Base-by-base conservation (phyloP, 192 early-diverging fungal genomes). In the Coemansia sp. region DNA sequence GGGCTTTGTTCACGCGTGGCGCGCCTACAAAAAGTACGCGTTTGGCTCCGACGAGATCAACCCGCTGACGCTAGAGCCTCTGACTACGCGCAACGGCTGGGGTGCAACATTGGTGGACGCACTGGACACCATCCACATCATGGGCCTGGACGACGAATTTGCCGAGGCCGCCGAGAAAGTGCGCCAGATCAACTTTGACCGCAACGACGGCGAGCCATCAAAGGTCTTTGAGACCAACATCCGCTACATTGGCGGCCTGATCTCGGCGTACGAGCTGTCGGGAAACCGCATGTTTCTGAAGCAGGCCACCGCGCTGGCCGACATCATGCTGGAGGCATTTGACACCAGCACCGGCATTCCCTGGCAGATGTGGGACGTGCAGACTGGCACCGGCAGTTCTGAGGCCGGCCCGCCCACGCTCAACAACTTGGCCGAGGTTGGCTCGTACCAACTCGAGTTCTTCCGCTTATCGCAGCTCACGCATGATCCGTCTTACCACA, bases 101-200 rank as follows among this genome's bases (percentile, higher is more conserved):
- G 95, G 95, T 5, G 81, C 91, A 29, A 93, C 91, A 15, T 86
- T 94, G 86, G 94, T 94, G 29, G 95, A 98, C 67, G 80, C 90
- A 1, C 68, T 95, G 7, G 93, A 95, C 46, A 98, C 95, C 5
- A 83, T 93, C 29, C 61, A 84, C 15, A 60, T 95, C 41, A 91
- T 95, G 88, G 87, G 83, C 2, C 80, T 91, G 20, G 67, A 73
- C 3, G 81, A 88, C n/a, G 90, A 95, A 56, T 95, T 89, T 63
- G 46, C 82, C 29, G 80, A 88, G 36, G 89, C 86, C 2, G 64
- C 80, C 2, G 72, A 76, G 9, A 93, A 88, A 88, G 84, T 98
- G 19, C 62, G 50, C 5, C 70, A 27, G 2, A 62, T 95, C 22
- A 74, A 81, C 35, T 93, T 94, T 77, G 77, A 85, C 66, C 63